A percentile compares a stretch with the other conserved stretches of the same genome.
Conservation (phyloP, 148 eudicot genomes). For the Agrostemma githago region DNA sequence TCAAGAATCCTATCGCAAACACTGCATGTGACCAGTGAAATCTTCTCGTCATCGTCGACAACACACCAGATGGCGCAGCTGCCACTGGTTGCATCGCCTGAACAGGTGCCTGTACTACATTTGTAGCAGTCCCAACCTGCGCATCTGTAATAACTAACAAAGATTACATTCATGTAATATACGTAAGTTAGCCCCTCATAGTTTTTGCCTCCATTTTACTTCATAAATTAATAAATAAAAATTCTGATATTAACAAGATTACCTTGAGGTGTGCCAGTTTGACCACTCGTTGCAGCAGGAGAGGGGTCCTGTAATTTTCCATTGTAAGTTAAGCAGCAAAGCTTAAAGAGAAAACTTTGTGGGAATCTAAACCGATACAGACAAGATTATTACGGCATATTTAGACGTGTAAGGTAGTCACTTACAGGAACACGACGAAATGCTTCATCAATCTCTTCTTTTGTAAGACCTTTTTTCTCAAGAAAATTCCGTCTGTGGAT, state of each 20-base stretch:
- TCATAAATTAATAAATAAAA: neutral
- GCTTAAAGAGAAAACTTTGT: constrained; percentile 14
- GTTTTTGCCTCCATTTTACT: neutral
- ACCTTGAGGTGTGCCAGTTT: constrained; percentile 58
- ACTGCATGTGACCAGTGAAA: constrained; percentile 88
- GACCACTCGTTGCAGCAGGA: constrained; percentile 48
- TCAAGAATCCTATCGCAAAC: constrained; percentile 69
- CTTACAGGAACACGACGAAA: constrained; percentile 96
- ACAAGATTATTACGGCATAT: neutral
- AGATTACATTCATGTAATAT: constrained; percentile 1
- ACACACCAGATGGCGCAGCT: constrained; percentile 38
- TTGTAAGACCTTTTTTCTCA: constrained; percentile 93
- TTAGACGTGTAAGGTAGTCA: constrained; percentile 2
- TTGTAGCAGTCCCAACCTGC: constrained; percentile 44
- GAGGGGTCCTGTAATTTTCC: constrained; percentile 55
- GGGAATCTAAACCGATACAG: neutral
- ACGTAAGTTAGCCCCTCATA: neutral
- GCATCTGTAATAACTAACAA: constrained; percentile 39
- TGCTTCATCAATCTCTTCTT: constrained; percentile 98
- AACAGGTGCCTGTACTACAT: constrained; percentile 43
- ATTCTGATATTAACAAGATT: constrained; percentile 14
- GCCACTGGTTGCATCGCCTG: constrained; percentile 52
- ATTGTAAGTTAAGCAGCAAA: constrained; percentile 16
- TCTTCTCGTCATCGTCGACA: constrained; percentile 38
- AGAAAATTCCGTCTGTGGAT: constrained; percentile 89